Evolutionary conservation across 192 early-diverging fungal genomes (phyloP).

Genomic region (Coemansia sp.): DNA sequence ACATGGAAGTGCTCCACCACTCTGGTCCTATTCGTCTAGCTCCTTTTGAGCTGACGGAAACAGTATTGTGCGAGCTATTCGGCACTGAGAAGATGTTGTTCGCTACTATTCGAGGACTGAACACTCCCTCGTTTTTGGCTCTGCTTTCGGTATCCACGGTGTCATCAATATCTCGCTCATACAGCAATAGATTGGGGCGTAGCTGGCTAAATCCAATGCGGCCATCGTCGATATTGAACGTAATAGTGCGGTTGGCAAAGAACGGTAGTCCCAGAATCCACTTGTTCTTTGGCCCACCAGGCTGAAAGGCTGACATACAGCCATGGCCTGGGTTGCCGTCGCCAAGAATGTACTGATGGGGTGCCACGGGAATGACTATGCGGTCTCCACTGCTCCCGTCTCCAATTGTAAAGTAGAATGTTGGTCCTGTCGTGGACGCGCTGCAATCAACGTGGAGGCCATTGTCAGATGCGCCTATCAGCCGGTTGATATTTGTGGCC

Average conservation of each 20-base stretch:
- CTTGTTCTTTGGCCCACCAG: constrained; percentile 37
- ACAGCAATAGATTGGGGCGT: not conserved
- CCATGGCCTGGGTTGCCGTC: constrained; percentile 38
- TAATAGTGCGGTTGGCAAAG: constrained; percentile 40
- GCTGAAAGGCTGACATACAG: constrained; percentile 52
- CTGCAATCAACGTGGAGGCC: constrained; percentile 39
- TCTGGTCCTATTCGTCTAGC: not conserved
- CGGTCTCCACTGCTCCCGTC: not conserved
- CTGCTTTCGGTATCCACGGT: not conserved
- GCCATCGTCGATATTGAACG: constrained; percentile 43
- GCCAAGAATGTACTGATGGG: constrained; percentile 43
- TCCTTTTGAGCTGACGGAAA: not conserved
- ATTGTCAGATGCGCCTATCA: constrained; percentile 41
- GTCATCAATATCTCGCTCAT: constrained; percentile 1
- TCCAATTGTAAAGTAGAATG: constrained; percentile 25
- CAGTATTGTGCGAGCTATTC: not conserved
- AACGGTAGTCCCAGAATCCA: constrained; percentile 50
- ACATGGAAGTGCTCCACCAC: not conserved
- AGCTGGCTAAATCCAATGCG: constrained; percentile 33
- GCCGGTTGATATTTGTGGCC: constrained; percentile 45
- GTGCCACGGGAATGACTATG: constrained; percentile 16
- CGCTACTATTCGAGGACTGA: not conserved
- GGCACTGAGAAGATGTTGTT: not conserved
- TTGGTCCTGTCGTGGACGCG: constrained; percentile 35
- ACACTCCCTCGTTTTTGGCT: not conserved